Percentiles rank a stretch among this genome's conserved stretches.
Conservation (phyloP, 495 filamentous ascomycete genomes). For the Zalerion maritima region DNA sequence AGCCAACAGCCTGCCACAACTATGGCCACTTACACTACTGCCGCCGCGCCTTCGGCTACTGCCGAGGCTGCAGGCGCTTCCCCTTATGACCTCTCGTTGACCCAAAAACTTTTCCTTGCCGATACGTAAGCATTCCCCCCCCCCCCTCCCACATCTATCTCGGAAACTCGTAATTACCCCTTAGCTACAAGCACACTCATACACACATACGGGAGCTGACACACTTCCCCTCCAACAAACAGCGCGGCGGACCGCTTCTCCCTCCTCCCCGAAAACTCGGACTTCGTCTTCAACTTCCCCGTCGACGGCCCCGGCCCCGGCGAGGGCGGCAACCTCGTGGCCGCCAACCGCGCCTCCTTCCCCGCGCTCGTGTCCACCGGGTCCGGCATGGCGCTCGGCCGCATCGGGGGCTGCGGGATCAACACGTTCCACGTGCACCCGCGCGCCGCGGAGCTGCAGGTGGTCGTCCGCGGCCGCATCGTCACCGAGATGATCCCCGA, state of each 20-base stretch:
- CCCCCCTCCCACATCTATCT: too few species aligned
- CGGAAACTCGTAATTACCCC: too few species aligned
- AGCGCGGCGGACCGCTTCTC: constrained; percentile 15
- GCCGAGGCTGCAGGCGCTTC: too few species aligned
- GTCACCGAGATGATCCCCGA: constrained; percentile 27
- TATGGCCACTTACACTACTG: too few species aligned
- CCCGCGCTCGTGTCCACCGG: constrained; percentile 28
- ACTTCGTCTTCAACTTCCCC: constrained; percentile 17
- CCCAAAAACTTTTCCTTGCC: too few species aligned
- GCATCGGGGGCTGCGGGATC: constrained; percentile 27
- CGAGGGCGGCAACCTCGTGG: constrained; percentile 12
- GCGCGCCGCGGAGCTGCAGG: constrained; percentile 30
- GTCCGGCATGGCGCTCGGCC: constrained; percentile 23
- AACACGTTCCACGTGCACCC: constrained; percentile 36
- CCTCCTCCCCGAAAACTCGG: constrained; percentile 15
- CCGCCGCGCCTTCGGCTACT: too few species aligned
- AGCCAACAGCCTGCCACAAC: background rate
- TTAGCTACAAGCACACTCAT: too few species aligned
- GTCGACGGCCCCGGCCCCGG: constrained; percentile 8
- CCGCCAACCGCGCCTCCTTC: constrained; percentile 27
- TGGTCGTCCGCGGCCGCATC: constrained; percentile 18
- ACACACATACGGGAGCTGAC: too few species aligned
- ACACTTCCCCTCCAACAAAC: too few species aligned
- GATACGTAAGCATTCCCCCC: too few species aligned
- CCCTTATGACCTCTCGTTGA: too few species aligned